Evolutionary conservation across 2,329 filamentous ascomycete species (phyloP).

Genomic region (Trichoderma koningiopsis): DNA sequence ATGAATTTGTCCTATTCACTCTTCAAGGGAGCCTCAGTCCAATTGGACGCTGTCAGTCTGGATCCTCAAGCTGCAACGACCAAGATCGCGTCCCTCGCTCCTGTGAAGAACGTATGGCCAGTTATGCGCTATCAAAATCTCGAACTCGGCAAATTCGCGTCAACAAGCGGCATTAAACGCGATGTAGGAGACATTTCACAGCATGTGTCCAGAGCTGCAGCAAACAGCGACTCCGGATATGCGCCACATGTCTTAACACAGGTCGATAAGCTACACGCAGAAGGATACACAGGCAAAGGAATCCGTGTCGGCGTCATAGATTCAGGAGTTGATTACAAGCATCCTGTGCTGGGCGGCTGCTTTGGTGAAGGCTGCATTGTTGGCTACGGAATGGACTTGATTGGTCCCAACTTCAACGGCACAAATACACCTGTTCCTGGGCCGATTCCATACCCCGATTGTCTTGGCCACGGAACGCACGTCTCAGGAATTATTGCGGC

Average conservation of each 20-base stretch:
- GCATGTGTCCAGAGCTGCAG: not conserved
- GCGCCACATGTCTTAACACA: slow-evolving; percentile 57
- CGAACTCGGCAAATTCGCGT: slow-evolving; percentile 37
- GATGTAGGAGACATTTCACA: not conserved
- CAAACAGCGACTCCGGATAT: slow-evolving; percentile 1
- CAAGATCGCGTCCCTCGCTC: slow-evolving; percentile 45
- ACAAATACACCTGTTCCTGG: slow-evolving; percentile 39
- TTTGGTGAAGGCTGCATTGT: slow-evolving; percentile 50
- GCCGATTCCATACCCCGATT: slow-evolving; percentile 40
- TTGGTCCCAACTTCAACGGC: slow-evolving; percentile 41
- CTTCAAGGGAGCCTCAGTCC: slow-evolving; percentile 58
- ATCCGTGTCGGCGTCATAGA: slow-evolving; percentile 58
- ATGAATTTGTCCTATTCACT: slow-evolving; percentile 53
- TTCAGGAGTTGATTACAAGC: slow-evolving; percentile 51
- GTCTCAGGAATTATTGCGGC: slow-evolving; percentile 50
- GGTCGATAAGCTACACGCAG: slow-evolving; percentile 53
- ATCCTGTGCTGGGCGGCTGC: slow-evolving; percentile 50
- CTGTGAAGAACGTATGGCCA: slow-evolving; percentile 54
- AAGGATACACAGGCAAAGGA: slow-evolving; percentile 54
- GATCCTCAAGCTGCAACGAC: slow-evolving; percentile 46
- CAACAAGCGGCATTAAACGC: slow-evolving; percentile 43
- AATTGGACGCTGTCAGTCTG: slow-evolving; percentile 49
- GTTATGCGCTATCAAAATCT: slow-evolving; percentile 34
- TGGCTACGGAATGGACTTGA: slow-evolving; percentile 46
- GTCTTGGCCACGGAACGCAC: slow-evolving; percentile 48